Conservation (phyloP, 1,139 yeast genomes). For the Taiozyma sp. region DNA sequence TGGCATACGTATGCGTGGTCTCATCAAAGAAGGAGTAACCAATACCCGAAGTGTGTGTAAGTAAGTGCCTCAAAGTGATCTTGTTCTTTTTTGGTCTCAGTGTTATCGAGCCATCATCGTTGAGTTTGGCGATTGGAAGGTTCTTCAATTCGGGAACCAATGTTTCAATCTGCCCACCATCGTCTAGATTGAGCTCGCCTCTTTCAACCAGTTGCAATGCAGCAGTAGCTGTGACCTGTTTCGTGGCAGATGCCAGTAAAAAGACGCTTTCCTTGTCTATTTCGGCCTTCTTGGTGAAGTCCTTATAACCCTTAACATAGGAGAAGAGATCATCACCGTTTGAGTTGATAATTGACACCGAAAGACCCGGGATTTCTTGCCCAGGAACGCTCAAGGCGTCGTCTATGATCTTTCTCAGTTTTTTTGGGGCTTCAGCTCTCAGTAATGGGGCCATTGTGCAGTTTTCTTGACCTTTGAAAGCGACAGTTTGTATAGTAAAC, state of each 20-base stretch:
- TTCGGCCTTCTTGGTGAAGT: constrained; percentile 16
- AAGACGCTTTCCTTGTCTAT: constrained; percentile 30
- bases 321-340: constrained; percentile 13
- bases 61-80: constrained; percentile 43
- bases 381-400: constrained; percentile 1
- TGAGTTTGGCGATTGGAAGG: constrained; percentile 35
- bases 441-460: constrained; percentile 1
- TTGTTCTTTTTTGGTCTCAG: constrained; percentile 32
- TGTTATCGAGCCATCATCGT: constrained; percentile 29
- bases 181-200: constrained; percentile 40
- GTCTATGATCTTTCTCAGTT: constrained; percentile 2
- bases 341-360: constrained; percentile 11
- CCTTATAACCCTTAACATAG: constrained; percentile 20
- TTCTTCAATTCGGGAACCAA: constrained; percentile 39
- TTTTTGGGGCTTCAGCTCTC: not conserved
- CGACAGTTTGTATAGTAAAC: too few relatives aligned
- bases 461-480: too few relatives aligned
- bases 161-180: constrained; percentile 30
- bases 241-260: constrained; percentile 45
- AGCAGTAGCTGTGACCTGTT: constrained; percentile 44
- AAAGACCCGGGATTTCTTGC: constrained; percentile 10
- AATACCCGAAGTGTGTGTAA: constrained; percentile 50
- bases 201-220: constrained; percentile 41
- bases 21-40: constrained; percentile 41
- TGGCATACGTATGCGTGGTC: constrained; percentile 19